phyloP scores from a whole-genome alignment of 208 protist species.

The Wallacemonas sp. region DNA sequence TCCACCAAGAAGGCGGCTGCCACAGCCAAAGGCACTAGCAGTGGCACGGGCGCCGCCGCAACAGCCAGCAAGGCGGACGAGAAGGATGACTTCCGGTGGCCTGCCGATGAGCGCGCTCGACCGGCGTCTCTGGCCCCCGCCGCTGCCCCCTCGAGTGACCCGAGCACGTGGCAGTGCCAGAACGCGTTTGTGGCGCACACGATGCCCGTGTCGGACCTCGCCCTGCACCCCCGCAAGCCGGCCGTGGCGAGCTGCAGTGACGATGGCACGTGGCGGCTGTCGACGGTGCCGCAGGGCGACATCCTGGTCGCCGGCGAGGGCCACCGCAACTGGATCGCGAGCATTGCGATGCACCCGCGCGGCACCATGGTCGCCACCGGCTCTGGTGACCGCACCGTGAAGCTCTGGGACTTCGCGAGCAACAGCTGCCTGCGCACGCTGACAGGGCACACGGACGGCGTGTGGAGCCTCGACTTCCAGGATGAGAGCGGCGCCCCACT shows the following conservation, averaged over 20 bases:
- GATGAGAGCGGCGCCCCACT: conserved; percentile 85
- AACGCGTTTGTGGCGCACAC: conserved; percentile 80
- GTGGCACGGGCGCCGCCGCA: background rate
- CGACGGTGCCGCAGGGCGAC: conserved; percentile 90
- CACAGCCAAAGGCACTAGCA: too few relatives aligned
- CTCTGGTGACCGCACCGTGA: conserved; percentile 96
- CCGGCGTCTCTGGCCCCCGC: conserved; percentile 2
- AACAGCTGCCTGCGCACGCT: conserved; percentile 88
- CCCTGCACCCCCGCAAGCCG: conserved; percentile 93
- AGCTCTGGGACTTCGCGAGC: conserved; percentile 96
- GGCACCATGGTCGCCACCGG: conserved; percentile 95
- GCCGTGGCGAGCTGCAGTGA: conserved; percentile 96
- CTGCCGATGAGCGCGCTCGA: conserved; percentile 56
- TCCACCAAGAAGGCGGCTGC: conserved; percentile 1
- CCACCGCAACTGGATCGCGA: conserved; percentile 94
- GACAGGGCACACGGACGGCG: conserved; percentile 93
- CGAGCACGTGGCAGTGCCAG: conserved; percentile 65
- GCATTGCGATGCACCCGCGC: conserved; percentile 84
- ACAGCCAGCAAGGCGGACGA: conserved; percentile 20
- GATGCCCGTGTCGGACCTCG: conserved; percentile 85
- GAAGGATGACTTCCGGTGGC: conserved; percentile 60
- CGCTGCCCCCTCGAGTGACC: conserved; percentile 18
- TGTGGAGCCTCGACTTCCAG: conserved; percentile 95
- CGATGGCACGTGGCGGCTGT: conserved; percentile 96
- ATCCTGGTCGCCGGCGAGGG: conserved; percentile 94